A percentile compares a stretch with the other conserved stretches of the same genome.
These are phyloP conservation scores for Histomonas meleagridis DNA, from an alignment of 208 protist genomes.

Conservation along the genomic window DNA sequence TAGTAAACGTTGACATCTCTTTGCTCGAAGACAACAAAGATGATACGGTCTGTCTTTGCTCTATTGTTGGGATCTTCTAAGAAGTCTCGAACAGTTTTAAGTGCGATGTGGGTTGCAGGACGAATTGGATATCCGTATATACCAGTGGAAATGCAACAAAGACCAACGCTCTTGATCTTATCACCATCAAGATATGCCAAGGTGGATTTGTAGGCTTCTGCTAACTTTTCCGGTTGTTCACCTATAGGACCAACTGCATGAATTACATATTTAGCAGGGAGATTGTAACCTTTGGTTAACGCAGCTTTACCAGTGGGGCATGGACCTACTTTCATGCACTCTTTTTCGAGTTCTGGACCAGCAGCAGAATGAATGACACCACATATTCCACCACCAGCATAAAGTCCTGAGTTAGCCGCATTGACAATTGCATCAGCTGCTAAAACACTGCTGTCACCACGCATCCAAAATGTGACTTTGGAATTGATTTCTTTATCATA, in stretches of 20 bases:
- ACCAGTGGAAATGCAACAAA: slow-evolving; percentile 67
- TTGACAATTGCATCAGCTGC: slow-evolving; percentile 65
- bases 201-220: slow-evolving; percentile 56
- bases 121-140: slow-evolving; percentile 66
- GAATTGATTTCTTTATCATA: not conserved
- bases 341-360: slow-evolving; percentile 55
- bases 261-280: slow-evolving; percentile 60
- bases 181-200: slow-evolving; percentile 53
- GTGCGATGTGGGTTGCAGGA: slow-evolving; percentile 56
- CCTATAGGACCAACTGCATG: slow-evolving; percentile 66
- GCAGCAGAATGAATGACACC: slow-evolving; percentile 63
- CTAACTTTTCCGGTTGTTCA: slow-evolving; percentile 55
- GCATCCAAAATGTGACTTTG: slow-evolving; percentile 29
- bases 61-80: not conserved
- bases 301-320: slow-evolving; percentile 57
- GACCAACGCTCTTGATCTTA: slow-evolving; percentile 56
- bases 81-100: slow-evolving; percentile 47
- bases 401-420: slow-evolving; percentile 58
- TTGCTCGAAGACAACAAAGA: not conserved
- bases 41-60: not conserved
- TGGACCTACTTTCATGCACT: slow-evolving; percentile 56
- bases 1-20: not conserved
- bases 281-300: slow-evolving; percentile 60
- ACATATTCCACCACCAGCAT: slow-evolving; percentile 65
- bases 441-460: slow-evolving; percentile 55